These are phyloP conservation scores for Trametes polyzona DNA, from an alignment of 1,284 basidiomycete genomes.

Conservation along the genomic window DNA sequence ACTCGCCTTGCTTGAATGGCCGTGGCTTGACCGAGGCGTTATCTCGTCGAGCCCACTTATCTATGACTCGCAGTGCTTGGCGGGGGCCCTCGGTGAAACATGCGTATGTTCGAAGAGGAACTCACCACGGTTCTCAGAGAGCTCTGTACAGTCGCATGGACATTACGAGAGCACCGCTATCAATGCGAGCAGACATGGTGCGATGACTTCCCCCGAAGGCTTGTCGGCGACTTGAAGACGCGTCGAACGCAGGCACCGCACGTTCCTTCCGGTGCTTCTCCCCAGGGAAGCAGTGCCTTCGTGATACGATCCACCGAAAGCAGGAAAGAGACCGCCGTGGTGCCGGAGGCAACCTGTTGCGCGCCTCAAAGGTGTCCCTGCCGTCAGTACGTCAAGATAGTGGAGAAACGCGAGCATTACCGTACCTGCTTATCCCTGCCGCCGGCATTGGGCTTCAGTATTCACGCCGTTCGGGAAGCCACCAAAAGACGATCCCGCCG, in stretches of 20 bases:
- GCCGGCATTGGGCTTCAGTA: background rate
- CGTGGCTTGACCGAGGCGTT: background rate
- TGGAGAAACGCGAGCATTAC: background rate
- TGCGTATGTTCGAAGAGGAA: background rate
- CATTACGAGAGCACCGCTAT: background rate
- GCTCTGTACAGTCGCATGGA: background rate
- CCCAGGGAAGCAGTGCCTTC: background rate
- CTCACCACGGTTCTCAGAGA: background rate
- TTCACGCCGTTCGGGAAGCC: background rate
- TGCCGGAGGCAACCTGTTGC: background rate
- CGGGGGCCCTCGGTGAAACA: background rate
- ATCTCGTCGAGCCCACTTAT: constrained; percentile 1
- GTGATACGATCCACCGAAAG: background rate
- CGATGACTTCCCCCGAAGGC: background rate
- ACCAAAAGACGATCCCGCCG: no score
- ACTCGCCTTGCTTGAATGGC: background rate
- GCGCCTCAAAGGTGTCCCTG: background rate
- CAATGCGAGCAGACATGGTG: background rate
- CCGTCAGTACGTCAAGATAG: constrained; percentile 9
- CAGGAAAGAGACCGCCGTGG: background rate
- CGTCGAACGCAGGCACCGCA: background rate
- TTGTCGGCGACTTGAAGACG: background rate
- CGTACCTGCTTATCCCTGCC: no score
- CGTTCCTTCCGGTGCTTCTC: constrained; percentile 8
- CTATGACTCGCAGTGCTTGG: background rate